These are phyloP conservation scores for Neocucurbitaria cava DNA, from an alignment of 2,329 filamentous ascomycete genomes.

Conservation along the genomic window DNA sequence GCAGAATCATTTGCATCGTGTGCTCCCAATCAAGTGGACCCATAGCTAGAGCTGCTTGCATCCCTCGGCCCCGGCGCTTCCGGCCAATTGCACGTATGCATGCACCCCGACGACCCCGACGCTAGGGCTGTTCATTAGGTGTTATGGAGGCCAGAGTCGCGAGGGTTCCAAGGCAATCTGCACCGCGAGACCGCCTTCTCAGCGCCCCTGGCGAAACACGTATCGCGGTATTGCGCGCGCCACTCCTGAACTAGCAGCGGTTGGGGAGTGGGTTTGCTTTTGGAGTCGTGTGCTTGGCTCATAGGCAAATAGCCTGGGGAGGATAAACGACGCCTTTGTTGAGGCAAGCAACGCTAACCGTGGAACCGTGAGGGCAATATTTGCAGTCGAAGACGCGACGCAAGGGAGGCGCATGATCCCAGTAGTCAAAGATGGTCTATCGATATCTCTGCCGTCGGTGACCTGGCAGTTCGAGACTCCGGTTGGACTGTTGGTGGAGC, in stretches of 20 bases:
- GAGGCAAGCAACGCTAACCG: constrained; percentile 37
- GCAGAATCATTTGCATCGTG: constrained; percentile 41
- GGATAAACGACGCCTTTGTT: constrained; percentile 23
- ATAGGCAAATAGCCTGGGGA: constrained; percentile 14
- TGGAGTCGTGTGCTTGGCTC: constrained; percentile 34
- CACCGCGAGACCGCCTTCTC: constrained; percentile 44
- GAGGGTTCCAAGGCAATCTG: constrained; percentile 46
- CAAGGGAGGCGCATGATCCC: constrained; percentile 35
- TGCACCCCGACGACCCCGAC: constrained; percentile 24
- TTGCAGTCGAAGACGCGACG: constrained; percentile 26
- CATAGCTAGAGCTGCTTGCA: constrained; percentile 26
- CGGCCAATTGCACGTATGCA: constrained; percentile 33
- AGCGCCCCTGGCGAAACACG: constrained; percentile 48
- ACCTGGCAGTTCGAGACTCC: constrained; percentile 26
- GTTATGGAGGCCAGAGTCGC: constrained; percentile 34
- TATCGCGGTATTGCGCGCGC: constrained; percentile 32
- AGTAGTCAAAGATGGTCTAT: constrained; percentile 26
- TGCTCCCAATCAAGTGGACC: constrained; percentile 38
- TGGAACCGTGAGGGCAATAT: constrained; percentile 38
- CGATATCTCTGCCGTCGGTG: constrained; percentile 32
- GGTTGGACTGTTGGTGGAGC: constrained; percentile 19
- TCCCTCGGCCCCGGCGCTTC: constrained; percentile 24
- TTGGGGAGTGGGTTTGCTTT: constrained; percentile 37
- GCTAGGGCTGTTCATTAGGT: constrained; percentile 27
- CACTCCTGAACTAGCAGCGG: constrained; percentile 24